Evolutionary conservation across 78 protist genomes (phyloP), one percentile per base, ranked within the genome.

Genomic region (Chrysochromulina tobinii): DNA sequence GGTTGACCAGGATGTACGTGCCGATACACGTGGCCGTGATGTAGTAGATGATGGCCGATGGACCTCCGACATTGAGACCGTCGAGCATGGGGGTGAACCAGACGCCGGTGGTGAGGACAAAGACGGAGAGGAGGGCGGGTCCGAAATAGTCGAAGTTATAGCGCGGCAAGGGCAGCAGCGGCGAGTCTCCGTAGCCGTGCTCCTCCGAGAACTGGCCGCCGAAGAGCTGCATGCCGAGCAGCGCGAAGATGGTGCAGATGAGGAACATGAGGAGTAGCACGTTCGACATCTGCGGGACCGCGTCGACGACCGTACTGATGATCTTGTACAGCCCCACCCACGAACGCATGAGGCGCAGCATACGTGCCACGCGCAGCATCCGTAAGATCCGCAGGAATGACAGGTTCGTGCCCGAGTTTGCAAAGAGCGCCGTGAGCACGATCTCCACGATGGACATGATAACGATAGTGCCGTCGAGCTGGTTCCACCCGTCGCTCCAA

Each of bases 151-250:
- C 88, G 75, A 90, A 90, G 89, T 90, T 4, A 1, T 0, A 27
- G 14, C 85, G 85, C 4, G 81, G 81, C 57, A 48, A 8, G 4
- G 64, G 64, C 72, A 18, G 27, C 27, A 20, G 27, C 14, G 72
- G 72, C 2, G 72, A 15, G 17, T 50, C 61, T 59, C n/a, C 87
- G 55, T 1, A 1, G n/a, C 14, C 58, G 58, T 1, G 18, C 0
- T 25, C 2, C 50, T 2, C 15, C 17, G 18, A 4, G 73, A 89
- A 73, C 14, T 3, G 48, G 9, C 75, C 87, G 53, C 94, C 94
- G 87, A 87, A 92, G 27, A 85, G 66, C 69, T 68, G 77, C 94
- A 92, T 92, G 51, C 94, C 94, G 27, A 92, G 8, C 17, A 58
- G 3, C 23, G 94, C 91, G 73, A 73, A 50, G 51, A 73, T 59